These are phyloP conservation scores for Phytopythium mirpurense DNA, from an alignment of 352 stramenopile genomes.

Conservation along the genomic window DNA sequence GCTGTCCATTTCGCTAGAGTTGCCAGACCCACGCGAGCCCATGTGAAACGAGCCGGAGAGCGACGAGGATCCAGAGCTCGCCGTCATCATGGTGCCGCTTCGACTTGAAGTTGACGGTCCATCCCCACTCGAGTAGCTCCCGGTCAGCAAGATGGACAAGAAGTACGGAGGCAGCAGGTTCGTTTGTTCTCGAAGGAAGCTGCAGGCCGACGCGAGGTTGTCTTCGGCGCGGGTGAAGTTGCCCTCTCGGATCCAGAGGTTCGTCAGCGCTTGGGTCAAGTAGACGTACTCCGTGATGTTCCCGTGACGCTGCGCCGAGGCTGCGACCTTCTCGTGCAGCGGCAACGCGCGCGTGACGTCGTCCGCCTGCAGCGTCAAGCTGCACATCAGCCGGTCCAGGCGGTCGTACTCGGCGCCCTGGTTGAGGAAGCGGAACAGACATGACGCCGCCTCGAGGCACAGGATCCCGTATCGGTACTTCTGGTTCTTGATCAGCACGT, in stretches of 20 bases:
- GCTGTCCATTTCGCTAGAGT: slow-evolving; percentile 65
- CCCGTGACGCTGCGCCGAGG: slow-evolving; percentile 56
- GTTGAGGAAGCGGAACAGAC: slow-evolving; percentile 62
- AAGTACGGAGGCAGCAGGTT: slow-evolving; percentile 64
- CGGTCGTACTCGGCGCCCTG: slow-evolving; percentile 72
- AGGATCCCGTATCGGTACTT: slow-evolving; percentile 85
- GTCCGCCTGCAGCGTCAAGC: slow-evolving; percentile 67
- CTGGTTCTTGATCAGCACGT: slow-evolving; percentile 80
- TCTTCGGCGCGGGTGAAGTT: slow-evolving; percentile 73
- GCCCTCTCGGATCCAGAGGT: slow-evolving; percentile 73
- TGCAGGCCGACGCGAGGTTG: slow-evolving; percentile 53
- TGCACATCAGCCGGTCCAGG: slow-evolving; percentile 66
- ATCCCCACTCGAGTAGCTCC: slow-evolving; percentile 51
- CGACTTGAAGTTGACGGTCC: slow-evolving; percentile 33
- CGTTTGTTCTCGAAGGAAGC: slow-evolving; percentile 64
- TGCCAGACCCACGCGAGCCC: slow-evolving; percentile 40
- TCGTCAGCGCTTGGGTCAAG: slow-evolving; percentile 72
- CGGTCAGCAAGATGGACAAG: slow-evolving; percentile 36
- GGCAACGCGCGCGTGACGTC: slow-evolving; percentile 69
- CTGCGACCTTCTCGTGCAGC: slow-evolving; percentile 77
- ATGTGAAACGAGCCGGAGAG: slow-evolving; percentile 50
- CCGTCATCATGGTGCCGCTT: slow-evolving; percentile 65
- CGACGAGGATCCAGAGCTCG: slow-evolving; percentile 63
- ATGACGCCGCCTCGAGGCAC: slow-evolving; percentile 64
- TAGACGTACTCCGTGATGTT: slow-evolving; percentile 86